These are phyloP conservation scores for Trametes polyzona DNA, from an alignment of 1,284 basidiomycete species.

Conservation along the genomic window DNA sequence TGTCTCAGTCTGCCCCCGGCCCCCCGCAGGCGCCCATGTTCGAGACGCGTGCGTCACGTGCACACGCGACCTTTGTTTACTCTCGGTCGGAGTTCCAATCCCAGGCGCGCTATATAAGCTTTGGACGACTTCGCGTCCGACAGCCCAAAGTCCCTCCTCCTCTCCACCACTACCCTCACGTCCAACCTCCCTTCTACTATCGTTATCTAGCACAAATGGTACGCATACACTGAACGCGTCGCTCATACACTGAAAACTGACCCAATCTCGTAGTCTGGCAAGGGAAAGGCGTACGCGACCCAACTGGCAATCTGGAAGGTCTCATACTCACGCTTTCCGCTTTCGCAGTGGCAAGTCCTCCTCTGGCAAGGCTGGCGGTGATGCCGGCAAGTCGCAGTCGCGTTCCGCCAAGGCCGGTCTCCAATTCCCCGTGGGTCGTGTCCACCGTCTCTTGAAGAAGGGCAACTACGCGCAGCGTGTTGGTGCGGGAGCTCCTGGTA, in stretches of 20 bases:
- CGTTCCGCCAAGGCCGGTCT: constrained; percentile 81
- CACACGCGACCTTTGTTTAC: constrained; percentile 33
- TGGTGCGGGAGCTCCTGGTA: constrained; percentile 74
- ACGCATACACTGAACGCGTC: constrained; percentile 19
- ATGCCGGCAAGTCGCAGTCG: constrained; percentile 54
- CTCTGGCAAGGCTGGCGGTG: constrained; percentile 58
- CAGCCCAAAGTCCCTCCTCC: constrained; percentile 28
- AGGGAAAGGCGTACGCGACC: constrained; percentile 53
- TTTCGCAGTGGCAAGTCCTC: constrained; percentile 54
- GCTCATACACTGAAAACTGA: constrained; percentile 22
- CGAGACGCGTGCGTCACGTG: constrained; percentile 35
- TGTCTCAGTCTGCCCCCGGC: no score
- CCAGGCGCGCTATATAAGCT: constrained; percentile 37
- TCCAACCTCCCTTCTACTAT: constrained; percentile 19
- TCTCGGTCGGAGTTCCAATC: constrained; percentile 37
- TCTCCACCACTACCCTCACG: constrained; percentile 33
- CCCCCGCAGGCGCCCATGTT: constrained; percentile 14
- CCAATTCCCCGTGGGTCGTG: constrained; percentile 88
- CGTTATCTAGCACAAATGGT: constrained; percentile 35
- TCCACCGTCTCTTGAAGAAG: constrained; percentile 83
- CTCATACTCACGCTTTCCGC: constrained; percentile 7
- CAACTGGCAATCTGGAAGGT: background rate
- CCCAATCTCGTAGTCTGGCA: constrained; percentile 47
- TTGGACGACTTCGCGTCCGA: constrained; percentile 30
- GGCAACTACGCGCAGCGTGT: constrained; percentile 80